These are phyloP conservation scores for Kazachstania viticola DNA, from an alignment of 805 yeast species.

Conservation along the genomic window DNA sequence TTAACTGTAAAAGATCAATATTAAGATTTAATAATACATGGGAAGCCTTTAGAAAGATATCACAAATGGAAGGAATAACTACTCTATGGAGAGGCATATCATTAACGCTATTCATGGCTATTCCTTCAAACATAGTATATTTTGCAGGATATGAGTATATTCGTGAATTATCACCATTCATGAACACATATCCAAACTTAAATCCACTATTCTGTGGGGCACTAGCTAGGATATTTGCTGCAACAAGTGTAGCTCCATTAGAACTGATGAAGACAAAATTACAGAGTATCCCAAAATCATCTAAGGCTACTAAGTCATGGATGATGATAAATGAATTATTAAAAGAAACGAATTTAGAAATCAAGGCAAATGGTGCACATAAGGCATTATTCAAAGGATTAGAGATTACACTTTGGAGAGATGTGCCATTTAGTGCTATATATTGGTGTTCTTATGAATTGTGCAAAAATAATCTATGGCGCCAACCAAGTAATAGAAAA, in stretches of 20 bases:
- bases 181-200: conserved; percentile 24
- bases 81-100: conserved; percentile 88
- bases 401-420: conserved; percentile 86
- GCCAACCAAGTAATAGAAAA: neutral
- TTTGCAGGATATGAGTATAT: conserved; percentile 87
- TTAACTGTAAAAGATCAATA: conserved; percentile 22
- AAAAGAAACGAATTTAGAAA: conserved; percentile 40
- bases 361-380: conserved; percentile 42
- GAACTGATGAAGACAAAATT: conserved; percentile 81
- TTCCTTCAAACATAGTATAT: conserved; percentile 88
- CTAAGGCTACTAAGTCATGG: conserved; percentile 14
- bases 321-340: conserved; percentile 36
- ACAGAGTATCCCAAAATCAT: conserved; percentile 67
- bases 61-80: conserved; percentile 56
- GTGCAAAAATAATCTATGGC: conserved; percentile 22
- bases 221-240: conserved; percentile 69
- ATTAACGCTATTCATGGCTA: conserved; percentile 72
- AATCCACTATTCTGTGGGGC: conserved; percentile 84
- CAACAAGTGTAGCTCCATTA: conserved; percentile 75
- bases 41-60: conserved; percentile 60
- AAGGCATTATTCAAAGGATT: conserved; percentile 71
- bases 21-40: conserved; percentile 49
- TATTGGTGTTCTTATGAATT: conserved; percentile 86
- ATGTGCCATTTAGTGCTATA: conserved; percentile 91
- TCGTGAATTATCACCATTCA: conserved; percentile 59